phyloP scores from a whole-genome alignment of 1,284 basidiomycete genomes.

The Ceratobasidium sp. region DNA sequence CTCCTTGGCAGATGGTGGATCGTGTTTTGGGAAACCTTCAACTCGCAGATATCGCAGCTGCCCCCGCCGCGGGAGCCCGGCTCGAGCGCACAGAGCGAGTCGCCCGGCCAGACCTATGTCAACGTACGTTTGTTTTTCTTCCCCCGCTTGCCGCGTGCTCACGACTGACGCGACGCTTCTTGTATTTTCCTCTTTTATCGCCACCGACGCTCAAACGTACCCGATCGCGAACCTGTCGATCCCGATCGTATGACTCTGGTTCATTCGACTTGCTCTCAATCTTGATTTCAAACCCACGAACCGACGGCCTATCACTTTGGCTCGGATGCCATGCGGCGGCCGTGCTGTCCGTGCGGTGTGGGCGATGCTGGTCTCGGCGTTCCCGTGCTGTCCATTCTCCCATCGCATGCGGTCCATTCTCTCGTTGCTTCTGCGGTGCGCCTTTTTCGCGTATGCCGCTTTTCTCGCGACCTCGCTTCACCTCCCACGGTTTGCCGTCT shows the following conservation, averaged over 20 bases:
- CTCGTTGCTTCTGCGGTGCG: background rate
- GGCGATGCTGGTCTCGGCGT: no score
- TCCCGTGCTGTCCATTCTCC: no score
- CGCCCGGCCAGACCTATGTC: constrained; percentile 23
- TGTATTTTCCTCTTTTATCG: constrained; percentile 7
- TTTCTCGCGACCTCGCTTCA: background rate
- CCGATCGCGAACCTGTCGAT: constrained; percentile 2
- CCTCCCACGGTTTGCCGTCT: constrained; percentile 10
- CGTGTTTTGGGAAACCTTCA: constrained; percentile 85
- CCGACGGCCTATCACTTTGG: background rate
- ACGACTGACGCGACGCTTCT: constrained; percentile 10
- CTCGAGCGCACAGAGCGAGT: constrained; percentile 6
- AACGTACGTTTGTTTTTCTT: constrained; percentile 22
- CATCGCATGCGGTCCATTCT: no score
- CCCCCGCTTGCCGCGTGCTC: background rate
- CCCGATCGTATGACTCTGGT: constrained; percentile 11
- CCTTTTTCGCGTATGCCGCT: background rate
- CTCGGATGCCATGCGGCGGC: constrained; percentile 3
- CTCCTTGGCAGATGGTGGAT: constrained; percentile 77
- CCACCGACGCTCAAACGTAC: constrained; percentile 3
- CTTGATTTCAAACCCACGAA: background rate
- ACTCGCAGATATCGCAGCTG: constrained; percentile 25
- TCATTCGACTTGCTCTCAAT: background rate
- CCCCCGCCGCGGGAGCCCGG: background rate
- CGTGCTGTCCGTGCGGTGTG: background rate